These are phyloP conservation scores for Paracamarosporium sp. DNA, from an alignment of 2,329 filamentous ascomycete genomes.

Conservation along the genomic window DNA sequence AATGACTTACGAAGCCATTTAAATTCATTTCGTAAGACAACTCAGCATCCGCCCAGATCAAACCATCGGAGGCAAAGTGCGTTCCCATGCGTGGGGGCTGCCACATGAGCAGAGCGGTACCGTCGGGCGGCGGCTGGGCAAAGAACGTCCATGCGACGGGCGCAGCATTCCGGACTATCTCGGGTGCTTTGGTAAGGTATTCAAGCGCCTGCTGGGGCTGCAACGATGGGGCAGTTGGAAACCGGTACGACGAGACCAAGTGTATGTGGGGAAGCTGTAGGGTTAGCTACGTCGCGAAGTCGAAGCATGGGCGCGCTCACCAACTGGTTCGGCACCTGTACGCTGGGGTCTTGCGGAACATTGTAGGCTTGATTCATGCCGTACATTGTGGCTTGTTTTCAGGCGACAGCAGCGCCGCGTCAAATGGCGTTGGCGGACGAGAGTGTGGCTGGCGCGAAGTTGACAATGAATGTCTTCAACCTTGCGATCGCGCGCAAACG, in stretches of 20 bases:
- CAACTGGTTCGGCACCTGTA: conserved; percentile 41
- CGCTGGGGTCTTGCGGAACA: conserved; percentile 37
- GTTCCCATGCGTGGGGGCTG: conserved; percentile 74
- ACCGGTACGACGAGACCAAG: conserved; percentile 82
- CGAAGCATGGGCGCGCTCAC: conserved; percentile 27
- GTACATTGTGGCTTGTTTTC: conserved; percentile 33
- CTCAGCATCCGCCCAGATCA: conserved; percentile 87
- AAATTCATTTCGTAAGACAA: conserved; percentile 77
- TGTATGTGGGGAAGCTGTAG: conserved; percentile 84
- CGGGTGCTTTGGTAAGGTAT: conserved; percentile 82
- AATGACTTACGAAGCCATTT: conserved; percentile 65
- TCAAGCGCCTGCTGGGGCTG: conserved; percentile 79
- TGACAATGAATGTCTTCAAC: conserved; percentile 24
- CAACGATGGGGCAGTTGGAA: conserved; percentile 74
- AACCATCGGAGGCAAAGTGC: conserved; percentile 88
- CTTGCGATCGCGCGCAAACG: conserved; percentile 25
- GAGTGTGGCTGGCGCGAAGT: conserved; percentile 25
- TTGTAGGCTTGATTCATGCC: conserved; percentile 43
- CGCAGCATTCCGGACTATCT: conserved; percentile 82
- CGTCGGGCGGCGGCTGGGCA: conserved; percentile 75
- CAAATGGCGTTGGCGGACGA: conserved; percentile 13
- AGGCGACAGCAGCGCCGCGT: conserved; percentile 37
- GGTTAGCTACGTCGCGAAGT: conserved; percentile 22
- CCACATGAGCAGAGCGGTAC: conserved; percentile 85
- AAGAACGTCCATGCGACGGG: conserved; percentile 95